A percentile compares a stretch with the other conserved stretches of the same genome.
Evolutionary conservation across 2,329 filamentous ascomycete species (phyloP).

Genomic region (Cordyceps militaris): DNA sequence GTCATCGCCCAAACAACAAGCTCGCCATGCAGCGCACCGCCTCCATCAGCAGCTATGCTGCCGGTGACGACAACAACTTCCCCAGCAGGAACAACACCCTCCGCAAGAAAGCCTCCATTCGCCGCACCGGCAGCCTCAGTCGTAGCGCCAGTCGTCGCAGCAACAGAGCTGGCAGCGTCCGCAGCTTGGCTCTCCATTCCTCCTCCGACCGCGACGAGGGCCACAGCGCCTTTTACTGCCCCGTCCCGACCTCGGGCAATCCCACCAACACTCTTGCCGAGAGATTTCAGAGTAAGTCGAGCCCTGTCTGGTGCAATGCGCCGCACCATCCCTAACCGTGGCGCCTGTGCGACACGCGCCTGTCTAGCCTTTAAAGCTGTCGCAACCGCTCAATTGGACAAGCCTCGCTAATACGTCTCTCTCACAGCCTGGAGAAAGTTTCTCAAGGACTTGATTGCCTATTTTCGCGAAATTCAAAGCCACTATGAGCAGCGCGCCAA

Average conservation of each 20-base stretch:
- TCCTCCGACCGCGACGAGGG: conserved; percentile 59
- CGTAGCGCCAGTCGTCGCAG: conserved; percentile 76
- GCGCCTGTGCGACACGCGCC: neutral
- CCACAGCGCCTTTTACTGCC: conserved; percentile 82
- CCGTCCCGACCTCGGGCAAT: conserved; percentile 77
- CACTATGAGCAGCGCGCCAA: conserved; percentile 86
- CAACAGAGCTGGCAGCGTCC: conserved; percentile 78
- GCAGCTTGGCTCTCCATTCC: conserved; percentile 68
- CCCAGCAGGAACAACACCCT: conserved; percentile 60
- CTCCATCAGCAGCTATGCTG: conserved; percentile 49
- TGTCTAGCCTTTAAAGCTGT: neutral
- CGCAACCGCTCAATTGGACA: neutral
- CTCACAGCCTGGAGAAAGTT: conserved; percentile 82
- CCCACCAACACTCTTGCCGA: conserved; percentile 83
- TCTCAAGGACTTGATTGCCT: conserved; percentile 86
- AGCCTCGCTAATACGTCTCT: neutral
- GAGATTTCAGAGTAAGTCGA: conserved; percentile 72
- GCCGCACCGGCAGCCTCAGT: conserved; percentile 65
- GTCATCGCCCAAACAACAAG: conserved; percentile 23
- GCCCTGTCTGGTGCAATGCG: neutral
- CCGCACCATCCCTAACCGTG: neutral
- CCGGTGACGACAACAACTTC: conserved; percentile 37
- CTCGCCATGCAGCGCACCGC: conserved; percentile 51
- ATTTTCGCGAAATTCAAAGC: conserved; percentile 85
- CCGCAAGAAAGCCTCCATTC: conserved; percentile 80